Evolutionary conservation across 768 basidiomycete species (phyloP), one percentile per base, ranked within the genome.

Genomic region (Leccinum aurantiacum): DNA sequence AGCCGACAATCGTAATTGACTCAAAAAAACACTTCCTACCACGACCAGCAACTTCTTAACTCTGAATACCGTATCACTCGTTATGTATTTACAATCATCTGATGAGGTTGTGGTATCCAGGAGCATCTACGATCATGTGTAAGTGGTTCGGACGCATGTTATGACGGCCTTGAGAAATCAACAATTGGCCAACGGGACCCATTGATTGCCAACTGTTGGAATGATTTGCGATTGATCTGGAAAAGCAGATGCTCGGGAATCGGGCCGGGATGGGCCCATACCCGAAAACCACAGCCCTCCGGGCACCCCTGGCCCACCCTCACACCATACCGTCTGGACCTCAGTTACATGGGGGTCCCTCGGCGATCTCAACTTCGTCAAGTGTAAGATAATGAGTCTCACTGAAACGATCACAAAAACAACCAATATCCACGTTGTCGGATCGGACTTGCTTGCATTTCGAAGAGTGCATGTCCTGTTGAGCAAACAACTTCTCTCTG

Each of bases 61-160:
- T 10, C 93, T 91, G 72, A 93, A 93, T 3, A 93, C 90, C 14
- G 83, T 79, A 68, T 94, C 92, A 60, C 85, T 90, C 6, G 73
- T 73, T 24, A 93, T 62, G 67, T 82, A 93, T 3, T 77, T 71
- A 64, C 91, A 89, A 5, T 84, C 86, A 57, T 88, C 83, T 93
- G 17, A 80, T 76, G 24, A 95, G 82, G 47, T 83, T 88, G 67
- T 85, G 85, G 71, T 79, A 93, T 31, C 90, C 91, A 29, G 82
- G 81, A 0, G 90, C 89, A 55, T 86, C 74, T 57, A 92, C 77
- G 77, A 85, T 79, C 61, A 93, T 74, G 71, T 95, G 93, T 53
- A 94, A 67, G 71, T 95, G 93, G 49, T 83, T 90, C 10, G 93
- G 93, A 14, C 93, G 81, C 77, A 86, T 86, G 59, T 86, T 84